Conservation (phyloP, 495 filamentous ascomycete genomes). For the Talaromyces thailandensis region DNA sequence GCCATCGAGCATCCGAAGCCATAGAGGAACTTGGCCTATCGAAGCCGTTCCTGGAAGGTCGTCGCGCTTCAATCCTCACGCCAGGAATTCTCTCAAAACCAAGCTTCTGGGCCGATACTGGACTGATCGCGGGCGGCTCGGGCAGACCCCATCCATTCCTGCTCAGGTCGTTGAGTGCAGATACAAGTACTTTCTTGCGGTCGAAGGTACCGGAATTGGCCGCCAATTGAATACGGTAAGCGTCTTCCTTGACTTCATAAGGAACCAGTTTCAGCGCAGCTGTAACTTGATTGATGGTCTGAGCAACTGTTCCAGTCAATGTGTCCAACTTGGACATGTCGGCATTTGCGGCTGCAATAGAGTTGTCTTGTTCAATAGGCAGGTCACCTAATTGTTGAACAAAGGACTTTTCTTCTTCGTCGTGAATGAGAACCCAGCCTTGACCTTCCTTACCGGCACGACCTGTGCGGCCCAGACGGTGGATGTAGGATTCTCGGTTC, state of each 20-base stretch:
- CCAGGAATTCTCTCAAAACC: slow-evolving; percentile 34
- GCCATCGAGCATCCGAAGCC: not conserved
- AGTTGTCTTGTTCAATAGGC: slow-evolving; percentile 51
- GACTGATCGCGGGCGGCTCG: slow-evolving; percentile 43
- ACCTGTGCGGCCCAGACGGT: slow-evolving; percentile 64
- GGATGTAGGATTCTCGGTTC: slow-evolving; percentile 59
- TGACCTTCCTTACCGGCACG: slow-evolving; percentile 70
- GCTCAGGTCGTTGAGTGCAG: slow-evolving; percentile 53
- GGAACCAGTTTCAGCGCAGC: slow-evolving; percentile 24
- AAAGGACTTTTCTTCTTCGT: slow-evolving; percentile 44
- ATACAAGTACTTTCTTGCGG: slow-evolving; percentile 30
- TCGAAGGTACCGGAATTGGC: slow-evolving; percentile 17
- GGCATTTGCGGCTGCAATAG: slow-evolving; percentile 40
- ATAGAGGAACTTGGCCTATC: not conserved
- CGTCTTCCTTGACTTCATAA: slow-evolving; percentile 32
- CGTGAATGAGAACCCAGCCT: slow-evolving; percentile 66
- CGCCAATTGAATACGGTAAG: slow-evolving; percentile 46
- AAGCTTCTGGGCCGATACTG: slow-evolving; percentile 34
- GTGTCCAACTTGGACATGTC: slow-evolving; percentile 39
- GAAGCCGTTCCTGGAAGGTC: not conserved
- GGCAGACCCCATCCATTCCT: slow-evolving; percentile 52
- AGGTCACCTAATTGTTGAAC: slow-evolving; percentile 44
- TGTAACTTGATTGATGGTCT: slow-evolving; percentile 27
- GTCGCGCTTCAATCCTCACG: slow-evolving; percentile 24
- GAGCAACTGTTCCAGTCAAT: slow-evolving; percentile 14